A percentile compares a stretch with the other conserved stretches of the same genome.
These are phyloP conservation scores for Vigna angularis DNA, from an alignment of 306 rosid genomes.

Conservation along the genomic window DNA sequence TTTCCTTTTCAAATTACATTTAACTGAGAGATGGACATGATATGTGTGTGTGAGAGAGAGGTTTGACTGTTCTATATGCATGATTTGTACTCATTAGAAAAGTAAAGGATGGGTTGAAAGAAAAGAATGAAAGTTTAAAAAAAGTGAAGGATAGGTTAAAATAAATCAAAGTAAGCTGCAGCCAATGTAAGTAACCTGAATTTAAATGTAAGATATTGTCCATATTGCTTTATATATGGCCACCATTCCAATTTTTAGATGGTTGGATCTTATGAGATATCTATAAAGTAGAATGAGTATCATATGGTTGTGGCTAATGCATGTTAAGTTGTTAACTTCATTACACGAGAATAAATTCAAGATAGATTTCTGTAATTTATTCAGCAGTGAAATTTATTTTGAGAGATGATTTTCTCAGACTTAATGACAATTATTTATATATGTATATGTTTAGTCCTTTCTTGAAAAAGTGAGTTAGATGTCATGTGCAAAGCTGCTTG, in stretches of 20 bases:
- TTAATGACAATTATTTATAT: neutral
- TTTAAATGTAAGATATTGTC: slow-evolving; percentile 9
- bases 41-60: neutral
- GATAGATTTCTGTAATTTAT: neutral
- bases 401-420: neutral
- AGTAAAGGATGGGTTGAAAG: neutral
- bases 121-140: neutral
- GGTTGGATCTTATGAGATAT: neutral
- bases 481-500: neutral
- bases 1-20: slow-evolving; percentile 6
- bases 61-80: neutral
- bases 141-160: neutral
- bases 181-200: neutral
- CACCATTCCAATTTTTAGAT: neutral
- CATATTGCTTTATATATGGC: neutral
- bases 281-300: slow-evolving; percentile 7
- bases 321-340: neutral
- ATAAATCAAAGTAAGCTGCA: neutral
- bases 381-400: neutral
- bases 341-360: neutral
- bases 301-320: neutral
- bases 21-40: neutral
- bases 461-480: neutral
- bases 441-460: neutral
- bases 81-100: neutral